phyloP scores from a whole-genome alignment of 306 rosid species.

The Chamaecrista fasciculata region DNA sequence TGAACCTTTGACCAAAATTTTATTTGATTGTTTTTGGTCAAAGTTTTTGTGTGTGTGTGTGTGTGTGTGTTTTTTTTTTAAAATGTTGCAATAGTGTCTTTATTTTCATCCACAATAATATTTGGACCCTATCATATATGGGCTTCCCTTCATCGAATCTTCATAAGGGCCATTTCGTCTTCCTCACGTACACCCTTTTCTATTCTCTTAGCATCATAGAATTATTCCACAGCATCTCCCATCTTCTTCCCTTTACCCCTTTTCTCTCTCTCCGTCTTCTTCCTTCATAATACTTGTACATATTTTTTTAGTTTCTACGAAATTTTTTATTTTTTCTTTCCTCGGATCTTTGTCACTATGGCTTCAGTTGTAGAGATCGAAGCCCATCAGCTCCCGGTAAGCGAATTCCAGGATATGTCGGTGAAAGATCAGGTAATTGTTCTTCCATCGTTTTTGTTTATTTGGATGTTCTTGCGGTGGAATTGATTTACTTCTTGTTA shows the following conservation, averaged over 20 bases:
- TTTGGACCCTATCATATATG: no score
- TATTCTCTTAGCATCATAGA: slow-evolving; percentile 29
- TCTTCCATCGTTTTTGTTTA: background rate
- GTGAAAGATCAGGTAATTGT: slow-evolving; percentile 38
- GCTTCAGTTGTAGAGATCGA: slow-evolving; percentile 35
- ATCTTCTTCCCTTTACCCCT: background rate
- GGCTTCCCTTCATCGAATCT: no score
- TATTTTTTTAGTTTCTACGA: background rate
- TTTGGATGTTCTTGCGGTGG: background rate
- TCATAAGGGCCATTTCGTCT: no score
- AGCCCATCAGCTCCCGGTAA: slow-evolving; percentile 18
- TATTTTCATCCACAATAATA: no score
- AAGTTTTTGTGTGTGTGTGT: no score
- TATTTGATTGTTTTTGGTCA: no score
- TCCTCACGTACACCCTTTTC: no score
- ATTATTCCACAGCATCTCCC: slow-evolving; percentile 41
- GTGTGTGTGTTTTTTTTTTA: no score
- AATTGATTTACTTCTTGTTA: background rate
- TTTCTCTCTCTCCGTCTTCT: background rate
- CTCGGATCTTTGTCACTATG: slow-evolving; percentile 28
- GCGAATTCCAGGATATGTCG: slow-evolving; percentile 6
- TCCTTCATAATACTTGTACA: no score
- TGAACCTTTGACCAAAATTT: no score
- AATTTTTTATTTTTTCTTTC: background rate
- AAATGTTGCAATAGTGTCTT: no score